Evolutionary conservation across 192 early-diverging fungal genomes (phyloP).

Genomic region (Mortierella claussenii): DNA sequence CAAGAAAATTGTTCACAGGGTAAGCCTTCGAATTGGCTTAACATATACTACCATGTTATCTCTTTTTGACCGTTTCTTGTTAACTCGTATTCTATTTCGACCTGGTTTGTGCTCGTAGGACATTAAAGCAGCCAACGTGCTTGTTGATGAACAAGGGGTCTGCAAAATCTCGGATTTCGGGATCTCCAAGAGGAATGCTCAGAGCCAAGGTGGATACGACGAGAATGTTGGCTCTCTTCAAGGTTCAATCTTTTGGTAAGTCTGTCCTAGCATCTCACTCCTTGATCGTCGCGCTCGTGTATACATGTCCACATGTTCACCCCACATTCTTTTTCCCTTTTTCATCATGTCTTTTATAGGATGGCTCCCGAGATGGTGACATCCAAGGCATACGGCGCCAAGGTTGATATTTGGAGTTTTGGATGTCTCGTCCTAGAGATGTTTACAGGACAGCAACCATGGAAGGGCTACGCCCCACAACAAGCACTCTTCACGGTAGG

Average conservation of each 20-base stretch:
- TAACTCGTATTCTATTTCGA: too few relatives aligned
- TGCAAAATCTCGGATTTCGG: conserved; percentile 99
- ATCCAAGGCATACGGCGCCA: conserved; percentile 84
- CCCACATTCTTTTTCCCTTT: too few relatives aligned
- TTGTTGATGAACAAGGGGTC: conserved; percentile 81
- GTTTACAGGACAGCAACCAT: conserved; percentile 89
- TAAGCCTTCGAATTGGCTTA: too few relatives aligned
- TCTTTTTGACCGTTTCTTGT: background rate
- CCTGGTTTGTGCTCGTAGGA: too few relatives aligned
- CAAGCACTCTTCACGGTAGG: conserved; percentile 68
- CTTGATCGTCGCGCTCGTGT: too few relatives aligned
- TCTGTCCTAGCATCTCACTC: too few relatives aligned
- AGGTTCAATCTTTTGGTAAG: conserved; percentile 82
- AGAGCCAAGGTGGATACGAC: conserved; percentile 31
- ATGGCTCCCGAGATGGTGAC: conserved; percentile 97
- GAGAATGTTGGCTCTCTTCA: conserved; percentile 63
- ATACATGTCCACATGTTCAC: too few relatives aligned
- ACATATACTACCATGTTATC: too few relatives aligned
- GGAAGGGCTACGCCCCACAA: conserved; percentile 65
- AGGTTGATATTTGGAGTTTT: conserved; percentile 93
- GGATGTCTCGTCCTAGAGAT: conserved; percentile 95
- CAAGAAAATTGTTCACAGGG: conserved; percentile 76
- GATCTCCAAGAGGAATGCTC: conserved; percentile 82
- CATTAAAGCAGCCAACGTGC: conserved; percentile 85
- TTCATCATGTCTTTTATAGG: conserved; percentile 25